Percentiles rank a stretch among this genome's conserved stretches.
phyloP scores from a whole-genome alignment of 805 yeast genomes.

The Starmerella potacharoeniae region DNA sequence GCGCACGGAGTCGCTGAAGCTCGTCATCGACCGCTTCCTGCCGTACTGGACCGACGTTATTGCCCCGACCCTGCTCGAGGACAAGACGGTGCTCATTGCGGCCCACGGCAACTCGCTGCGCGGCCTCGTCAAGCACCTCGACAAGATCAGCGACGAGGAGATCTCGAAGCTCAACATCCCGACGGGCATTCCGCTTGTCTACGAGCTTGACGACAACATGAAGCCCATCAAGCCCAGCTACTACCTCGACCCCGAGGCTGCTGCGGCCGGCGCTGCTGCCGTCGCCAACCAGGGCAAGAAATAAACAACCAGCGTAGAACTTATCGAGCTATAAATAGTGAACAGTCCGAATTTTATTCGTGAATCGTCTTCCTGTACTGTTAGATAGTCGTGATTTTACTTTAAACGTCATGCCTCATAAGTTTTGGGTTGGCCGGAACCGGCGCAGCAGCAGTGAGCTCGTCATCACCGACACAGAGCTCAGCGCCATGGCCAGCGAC shows the following conservation, averaged over 20 bases:
- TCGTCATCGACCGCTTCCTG: slow-evolving; percentile 90
- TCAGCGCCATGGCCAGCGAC: slow-evolving; percentile 83
- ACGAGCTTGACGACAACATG: slow-evolving; percentile 78
- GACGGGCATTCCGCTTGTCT: slow-evolving; percentile 96
- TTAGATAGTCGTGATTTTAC: not conserved
- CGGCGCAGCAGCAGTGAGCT: slow-evolving; percentile 62
- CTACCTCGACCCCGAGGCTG: slow-evolving; percentile 98
- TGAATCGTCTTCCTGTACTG: too few species aligned
- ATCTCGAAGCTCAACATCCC: slow-evolving; percentile 94
- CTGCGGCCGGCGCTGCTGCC: slow-evolving; percentile 99
- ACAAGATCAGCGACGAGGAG: slow-evolving; percentile 80
- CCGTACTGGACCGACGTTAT: slow-evolving; percentile 96
- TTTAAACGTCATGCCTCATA: not conserved
- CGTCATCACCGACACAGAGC: slow-evolving; percentile 78
- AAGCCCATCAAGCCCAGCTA: slow-evolving; percentile 86
- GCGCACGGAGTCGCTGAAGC: slow-evolving; percentile 84
- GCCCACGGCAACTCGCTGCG: slow-evolving; percentile 99
- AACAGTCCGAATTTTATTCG: too few species aligned
- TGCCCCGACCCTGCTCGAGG: slow-evolving; percentile 68
- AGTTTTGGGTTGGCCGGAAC: slow-evolving; percentile 27
- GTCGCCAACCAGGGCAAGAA: slow-evolving; percentile 84
- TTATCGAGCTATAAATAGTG: not conserved
- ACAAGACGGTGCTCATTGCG: slow-evolving; percentile 84
- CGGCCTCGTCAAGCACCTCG: slow-evolving; percentile 92
- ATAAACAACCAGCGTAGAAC: not conserved